These are phyloP conservation scores for Nannizziopsis barbatae DNA, from an alignment of 2,329 filamentous ascomycete genomes.

Conservation along the genomic window DNA sequence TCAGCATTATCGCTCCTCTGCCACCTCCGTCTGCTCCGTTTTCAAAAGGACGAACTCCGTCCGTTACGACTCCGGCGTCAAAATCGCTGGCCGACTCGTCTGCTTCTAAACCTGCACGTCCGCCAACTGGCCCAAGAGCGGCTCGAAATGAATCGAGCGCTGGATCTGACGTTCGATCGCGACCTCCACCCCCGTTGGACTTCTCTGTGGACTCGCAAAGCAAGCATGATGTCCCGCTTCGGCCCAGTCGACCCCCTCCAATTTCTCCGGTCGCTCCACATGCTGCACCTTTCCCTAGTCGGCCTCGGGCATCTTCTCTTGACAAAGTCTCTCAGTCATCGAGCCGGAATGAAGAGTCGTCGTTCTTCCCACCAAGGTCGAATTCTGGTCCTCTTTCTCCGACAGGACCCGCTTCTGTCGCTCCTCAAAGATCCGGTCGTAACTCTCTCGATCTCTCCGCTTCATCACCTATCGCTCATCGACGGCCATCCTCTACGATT, in stretches of 20 bases:
- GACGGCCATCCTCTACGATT: background rate
- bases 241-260: slow-evolving; percentile 18
- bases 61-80: background rate
- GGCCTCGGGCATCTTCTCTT: background rate
- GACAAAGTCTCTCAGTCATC: slow-evolving; percentile 1
- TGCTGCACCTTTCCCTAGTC: slow-evolving; percentile 20
- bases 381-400: slow-evolving; percentile 6
- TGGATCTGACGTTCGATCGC: slow-evolving; percentile 19
- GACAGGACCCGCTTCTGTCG: background rate
- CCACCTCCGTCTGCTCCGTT: background rate
- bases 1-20: too few relatives aligned
- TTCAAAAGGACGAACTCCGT: slow-evolving; percentile 14
- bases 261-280: slow-evolving; percentile 15
- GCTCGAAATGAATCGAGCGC: slow-evolving; percentile 25
- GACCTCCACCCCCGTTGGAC: slow-evolving; percentile 21
- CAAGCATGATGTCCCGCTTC: slow-evolving; percentile 22
- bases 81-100: slow-evolving; percentile 1
- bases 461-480: slow-evolving; percentile 2
- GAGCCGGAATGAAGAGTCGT: background rate
- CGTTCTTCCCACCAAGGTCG: background rate
- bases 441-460: background rate
- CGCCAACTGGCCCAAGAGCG: slow-evolving; percentile 37
- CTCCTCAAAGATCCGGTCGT: background rate
- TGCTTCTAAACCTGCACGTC: slow-evolving; percentile 18
- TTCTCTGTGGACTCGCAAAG: slow-evolving; percentile 16